These are phyloP conservation scores for Gastrodia elata DNA, from an alignment of 106 monocot genomes.

Conservation along the genomic window DNA sequence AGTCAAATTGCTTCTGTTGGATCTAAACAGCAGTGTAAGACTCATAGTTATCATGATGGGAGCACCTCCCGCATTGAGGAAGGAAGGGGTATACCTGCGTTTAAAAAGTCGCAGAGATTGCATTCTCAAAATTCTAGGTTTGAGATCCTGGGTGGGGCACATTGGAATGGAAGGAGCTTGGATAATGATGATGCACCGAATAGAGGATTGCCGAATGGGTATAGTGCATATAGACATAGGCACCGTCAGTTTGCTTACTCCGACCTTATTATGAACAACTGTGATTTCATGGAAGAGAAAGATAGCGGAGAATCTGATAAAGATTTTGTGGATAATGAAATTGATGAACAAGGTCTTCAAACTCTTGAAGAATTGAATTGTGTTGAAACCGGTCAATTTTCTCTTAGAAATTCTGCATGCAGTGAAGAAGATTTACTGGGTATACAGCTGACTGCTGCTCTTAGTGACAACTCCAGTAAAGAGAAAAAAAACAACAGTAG, in stretches of 20 bases:
- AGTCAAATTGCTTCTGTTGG: slow-evolving; percentile 2
- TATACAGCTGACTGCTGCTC: background rate
- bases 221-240: background rate
- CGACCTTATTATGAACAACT: slow-evolving; percentile 2
- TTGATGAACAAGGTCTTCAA: background rate
- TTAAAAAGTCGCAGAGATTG: background rate
- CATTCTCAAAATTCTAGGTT: background rate
- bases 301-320: background rate
- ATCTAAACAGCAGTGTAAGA: background rate
- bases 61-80: background rate
- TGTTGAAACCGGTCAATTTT: background rate
- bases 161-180: background rate
- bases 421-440: slow-evolving; percentile 3
- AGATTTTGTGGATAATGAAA: slow-evolving; percentile 6
- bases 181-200: background rate
- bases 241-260: background rate
- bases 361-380: background rate
- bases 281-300: background rate
- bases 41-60: background rate
- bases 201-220: background rate
- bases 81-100: background rate
- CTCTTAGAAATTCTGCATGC: background rate
- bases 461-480: background rate
- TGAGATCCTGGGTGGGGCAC: background rate
- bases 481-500: background rate